Base-by-base conservation (phyloP, 1,139 yeast genomes). In the Pichia sp. region DNA sequence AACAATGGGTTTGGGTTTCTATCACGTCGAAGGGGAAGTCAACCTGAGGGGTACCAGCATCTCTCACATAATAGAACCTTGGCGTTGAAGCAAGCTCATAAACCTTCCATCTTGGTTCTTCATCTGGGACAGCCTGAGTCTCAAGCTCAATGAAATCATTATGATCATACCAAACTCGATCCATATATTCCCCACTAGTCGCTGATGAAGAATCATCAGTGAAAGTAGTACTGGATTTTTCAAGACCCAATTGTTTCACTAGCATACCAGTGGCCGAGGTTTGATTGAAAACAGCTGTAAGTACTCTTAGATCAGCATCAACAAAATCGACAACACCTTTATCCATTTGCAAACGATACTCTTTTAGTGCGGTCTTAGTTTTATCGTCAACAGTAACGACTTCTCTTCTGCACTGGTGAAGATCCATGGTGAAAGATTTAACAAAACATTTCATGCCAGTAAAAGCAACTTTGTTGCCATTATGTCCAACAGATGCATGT, bases 331-430 rank as follows among this genome's bases (percentile, higher is more conserved):
- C 76, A 63, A 89, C 93, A 5, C 93, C 97, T 56, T 81, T 76
- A 61, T 85, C 81, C 79, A 92, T 81, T 63, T 84, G 83, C 75
- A 91, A 78, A 54, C 78, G 81, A 66, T 79, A 74, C 1, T 79
- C 70, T 55, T 73, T 76, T 55, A 81, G 80, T 60, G 83, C 79
- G 20, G 84, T 77, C 53, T 83, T 79, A 51, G 84, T 75, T 36
- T 78, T 76, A 51, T 80, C 75, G 60, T 84, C 84, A 9, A 55
- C 48, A 38, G 80, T 77, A 2, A 79, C 76, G 4, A 81, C 75
- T 27, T 84, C 76, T 65, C 89, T 93, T 61, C 88, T 85, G 49
- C 96, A 76, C 64, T 87, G 97, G 66, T 93, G 98, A 40, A 92
- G 69, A 66, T 92, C 98, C 72, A 93, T 75, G 3, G 78, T 70